phyloP scores from a whole-genome alignment of 2,329 filamentous ascomycete species.

The Colletotrichum karsti region DNA sequence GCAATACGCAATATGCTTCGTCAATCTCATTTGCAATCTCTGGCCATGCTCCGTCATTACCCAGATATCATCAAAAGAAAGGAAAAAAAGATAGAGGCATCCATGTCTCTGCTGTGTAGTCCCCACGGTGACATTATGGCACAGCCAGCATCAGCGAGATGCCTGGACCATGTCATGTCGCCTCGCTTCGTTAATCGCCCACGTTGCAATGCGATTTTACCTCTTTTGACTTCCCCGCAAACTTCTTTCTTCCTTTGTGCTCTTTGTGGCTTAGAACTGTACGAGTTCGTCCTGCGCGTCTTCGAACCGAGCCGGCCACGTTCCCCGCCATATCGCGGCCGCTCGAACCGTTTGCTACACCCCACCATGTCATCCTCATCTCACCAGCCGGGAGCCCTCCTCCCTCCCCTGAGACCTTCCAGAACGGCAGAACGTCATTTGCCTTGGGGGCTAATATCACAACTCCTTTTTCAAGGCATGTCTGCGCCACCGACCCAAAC shows the following conservation, averaged over 20 bases:
- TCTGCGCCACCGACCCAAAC: background rate
- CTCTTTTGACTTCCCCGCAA: slow-evolving; percentile 18
- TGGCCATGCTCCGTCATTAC: slow-evolving; percentile 3
- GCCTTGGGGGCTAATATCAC: background rate
- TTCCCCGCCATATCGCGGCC: background rate
- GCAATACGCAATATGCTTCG: slow-evolving; percentile 11
- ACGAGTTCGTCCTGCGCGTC: background rate
- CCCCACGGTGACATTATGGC: slow-evolving; percentile 10
- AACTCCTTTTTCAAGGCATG: background rate
- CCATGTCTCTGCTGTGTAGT: background rate
- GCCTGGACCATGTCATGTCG: slow-evolving; percentile 19
- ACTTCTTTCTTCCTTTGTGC: background rate
- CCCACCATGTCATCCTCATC: background rate
- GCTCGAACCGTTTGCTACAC: background rate
- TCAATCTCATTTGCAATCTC: slow-evolving; percentile 26
- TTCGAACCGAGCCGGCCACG: slow-evolving; percentile 1
- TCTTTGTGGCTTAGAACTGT: slow-evolving; percentile 2
- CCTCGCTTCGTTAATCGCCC: slow-evolving; percentile 24
- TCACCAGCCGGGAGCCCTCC: background rate
- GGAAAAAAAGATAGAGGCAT: too few relatives aligned
- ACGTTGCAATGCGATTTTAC: slow-evolving; percentile 6
- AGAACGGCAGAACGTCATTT: slow-evolving; percentile 5
- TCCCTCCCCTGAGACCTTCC: background rate
- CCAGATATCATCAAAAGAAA: background rate
- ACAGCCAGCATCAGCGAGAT: background rate